These are phyloP conservation scores for Crucibulum laeve DNA, from an alignment of 768 basidiomycete species.

Conservation along the genomic window DNA sequence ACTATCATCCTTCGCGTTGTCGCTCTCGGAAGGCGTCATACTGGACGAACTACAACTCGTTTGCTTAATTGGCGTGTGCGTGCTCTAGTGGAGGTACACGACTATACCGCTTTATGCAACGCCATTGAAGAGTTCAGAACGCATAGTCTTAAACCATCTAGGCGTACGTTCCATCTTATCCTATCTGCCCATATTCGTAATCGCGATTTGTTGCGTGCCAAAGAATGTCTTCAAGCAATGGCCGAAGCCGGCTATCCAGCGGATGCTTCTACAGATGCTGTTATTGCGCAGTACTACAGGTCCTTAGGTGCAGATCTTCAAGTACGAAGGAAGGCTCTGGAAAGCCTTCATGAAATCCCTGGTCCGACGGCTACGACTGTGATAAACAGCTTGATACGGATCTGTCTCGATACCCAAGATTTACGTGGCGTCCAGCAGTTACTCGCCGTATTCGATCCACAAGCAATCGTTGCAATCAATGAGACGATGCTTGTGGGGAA, in stretches of 20 bases:
- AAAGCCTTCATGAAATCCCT: constrained; percentile 37
- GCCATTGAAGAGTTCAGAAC: constrained; percentile 48
- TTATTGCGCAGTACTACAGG: constrained; percentile 56
- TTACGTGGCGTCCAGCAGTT: constrained; percentile 39
- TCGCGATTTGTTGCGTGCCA: constrained; percentile 53
- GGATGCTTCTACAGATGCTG: constrained; percentile 54
- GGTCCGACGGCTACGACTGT: constrained; percentile 39
- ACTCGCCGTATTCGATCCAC: constrained; percentile 41
- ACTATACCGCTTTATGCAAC: constrained; percentile 39
- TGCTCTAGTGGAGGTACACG: constrained; percentile 51
- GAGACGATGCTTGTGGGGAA: too few species aligned
- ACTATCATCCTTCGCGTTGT: constrained; percentile 41
- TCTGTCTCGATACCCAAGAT: constrained; percentile 54
- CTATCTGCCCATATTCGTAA: constrained; percentile 68
- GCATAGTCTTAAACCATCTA: constrained; percentile 41
- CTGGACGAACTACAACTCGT: constrained; percentile 44
- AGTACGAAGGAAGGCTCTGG: constrained; percentile 49
- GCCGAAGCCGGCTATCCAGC: constrained; percentile 45
- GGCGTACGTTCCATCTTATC: constrained; percentile 67
- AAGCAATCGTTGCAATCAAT: too few species aligned
- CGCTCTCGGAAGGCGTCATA: constrained; percentile 42
- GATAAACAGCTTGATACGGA: constrained; percentile 68
- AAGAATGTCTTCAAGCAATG: constrained; percentile 53
- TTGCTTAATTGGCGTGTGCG: constrained; percentile 71
- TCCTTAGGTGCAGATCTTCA: constrained; percentile 52